phyloP scores from a whole-genome alignment of 2,329 filamentous ascomycete species.

The Elsinoe arachidis region DNA sequence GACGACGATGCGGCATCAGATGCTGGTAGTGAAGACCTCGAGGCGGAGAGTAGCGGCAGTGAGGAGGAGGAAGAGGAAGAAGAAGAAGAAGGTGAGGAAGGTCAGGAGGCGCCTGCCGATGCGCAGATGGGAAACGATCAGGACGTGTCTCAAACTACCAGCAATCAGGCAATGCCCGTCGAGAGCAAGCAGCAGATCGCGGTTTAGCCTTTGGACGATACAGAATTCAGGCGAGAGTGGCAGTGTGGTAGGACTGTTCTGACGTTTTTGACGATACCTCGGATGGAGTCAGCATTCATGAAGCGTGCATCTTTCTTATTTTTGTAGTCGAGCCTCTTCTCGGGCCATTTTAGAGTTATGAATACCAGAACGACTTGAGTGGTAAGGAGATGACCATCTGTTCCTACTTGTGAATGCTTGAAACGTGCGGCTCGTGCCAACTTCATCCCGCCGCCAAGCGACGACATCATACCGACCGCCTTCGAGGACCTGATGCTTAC shows the following conservation, averaged over 20 bases:
- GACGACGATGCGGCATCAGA: constrained; percentile 61
- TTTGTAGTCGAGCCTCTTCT: neutral
- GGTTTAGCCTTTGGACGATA: neutral
- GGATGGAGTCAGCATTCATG: neutral
- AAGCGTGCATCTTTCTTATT: constrained; percentile 11
- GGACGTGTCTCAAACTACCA: neutral
- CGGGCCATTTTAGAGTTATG: too few species aligned
- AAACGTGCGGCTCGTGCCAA: neutral
- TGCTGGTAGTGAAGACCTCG: constrained; percentile 69
- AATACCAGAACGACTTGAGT: too few species aligned
- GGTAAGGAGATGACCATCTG: too few species aligned
- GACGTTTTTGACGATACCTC: constrained; percentile 12
- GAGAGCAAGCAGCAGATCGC: constrained; percentile 12
- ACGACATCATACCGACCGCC: constrained; percentile 1
- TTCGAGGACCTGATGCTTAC: neutral
- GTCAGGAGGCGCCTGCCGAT: constrained; percentile 26
- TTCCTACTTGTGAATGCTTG: too few species aligned
- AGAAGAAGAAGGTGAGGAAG: constrained; percentile 47
- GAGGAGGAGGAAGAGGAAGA: constrained; percentile 61
- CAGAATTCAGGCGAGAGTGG: too few species aligned
- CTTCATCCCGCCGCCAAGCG: constrained; percentile 4
- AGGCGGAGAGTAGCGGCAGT: constrained; percentile 65
- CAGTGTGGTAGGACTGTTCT: neutral
- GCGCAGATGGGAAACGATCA: constrained; percentile 13
- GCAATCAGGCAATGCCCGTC: neutral